phyloP scores from a whole-genome alignment of 768 basidiomycete genomes.

The Auricularia cornea region DNA sequence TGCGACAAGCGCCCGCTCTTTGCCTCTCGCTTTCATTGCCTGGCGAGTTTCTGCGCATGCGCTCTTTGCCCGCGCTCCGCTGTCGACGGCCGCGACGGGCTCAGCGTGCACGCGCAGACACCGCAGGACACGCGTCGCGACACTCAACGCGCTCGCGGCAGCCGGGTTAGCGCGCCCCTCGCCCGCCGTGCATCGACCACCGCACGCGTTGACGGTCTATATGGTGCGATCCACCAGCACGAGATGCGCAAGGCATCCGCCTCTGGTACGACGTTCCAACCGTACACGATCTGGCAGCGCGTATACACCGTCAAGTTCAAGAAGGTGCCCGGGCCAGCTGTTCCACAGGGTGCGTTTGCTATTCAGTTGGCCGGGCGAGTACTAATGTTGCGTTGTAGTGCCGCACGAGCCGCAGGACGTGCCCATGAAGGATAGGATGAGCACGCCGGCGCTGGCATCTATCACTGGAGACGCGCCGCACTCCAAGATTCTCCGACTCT shows the following conservation, averaged over 20 bases:
- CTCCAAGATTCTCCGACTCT: slow-evolving; percentile 82
- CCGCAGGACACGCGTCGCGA: slow-evolving; percentile 89
- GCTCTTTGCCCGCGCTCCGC: too few species aligned
- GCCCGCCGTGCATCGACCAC: slow-evolving; percentile 52
- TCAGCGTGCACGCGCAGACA: slow-evolving; percentile 89
- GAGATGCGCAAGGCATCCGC: slow-evolving; percentile 61
- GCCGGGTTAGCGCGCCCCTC: slow-evolving; percentile 18
- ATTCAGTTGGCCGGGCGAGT: background rate
- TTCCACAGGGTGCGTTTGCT: slow-evolving; percentile 18
- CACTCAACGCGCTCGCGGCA: slow-evolving; percentile 55
- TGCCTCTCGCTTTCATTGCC: too few species aligned
- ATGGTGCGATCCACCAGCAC: slow-evolving; percentile 92
- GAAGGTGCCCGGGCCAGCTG: slow-evolving; percentile 93
- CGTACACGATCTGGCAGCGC: slow-evolving; percentile 79
- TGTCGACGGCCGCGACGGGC: slow-evolving; percentile 83
- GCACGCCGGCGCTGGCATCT: slow-evolving; percentile 52
- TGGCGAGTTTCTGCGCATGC: too few species aligned
- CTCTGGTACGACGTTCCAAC: slow-evolving; percentile 43
- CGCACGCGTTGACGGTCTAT: slow-evolving; percentile 91
- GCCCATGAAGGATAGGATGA: slow-evolving; percentile 34
- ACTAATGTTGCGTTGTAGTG: background rate
- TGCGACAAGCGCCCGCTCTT: too few species aligned
- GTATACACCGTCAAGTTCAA: slow-evolving; percentile 81
- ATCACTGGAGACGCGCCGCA: slow-evolving; percentile 78
- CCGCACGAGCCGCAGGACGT: slow-evolving; percentile 15